Base-by-base conservation (phyloP, 495 filamentous ascomycete species). In the Tuber indicum region DNA sequence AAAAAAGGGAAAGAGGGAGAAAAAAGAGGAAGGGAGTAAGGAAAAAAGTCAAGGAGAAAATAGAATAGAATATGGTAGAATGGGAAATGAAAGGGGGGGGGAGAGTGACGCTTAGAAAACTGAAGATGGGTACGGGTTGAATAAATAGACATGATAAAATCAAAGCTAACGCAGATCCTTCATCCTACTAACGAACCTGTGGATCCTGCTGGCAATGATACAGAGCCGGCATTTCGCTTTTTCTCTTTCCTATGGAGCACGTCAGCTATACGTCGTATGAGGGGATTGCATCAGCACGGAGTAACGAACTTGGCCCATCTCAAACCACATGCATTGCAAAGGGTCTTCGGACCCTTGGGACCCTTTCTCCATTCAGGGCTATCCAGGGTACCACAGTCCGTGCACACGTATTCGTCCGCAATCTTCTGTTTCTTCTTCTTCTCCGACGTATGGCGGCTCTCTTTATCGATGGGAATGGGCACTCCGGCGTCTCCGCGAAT, bases 331-430 rank as follows among this genome's bases (percentile, higher is more conserved):
- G 96, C 96, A 87, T 99, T 99, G 85, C 96, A 99, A 70, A 99
- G 86, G 3, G 95, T 98, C 86, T 99, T 98, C 5, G 96, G 96
- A 10, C 96, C 96, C 74, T 89, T 91, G 0, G 96, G 96, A 0
- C 96, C 96, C 83, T 97, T 98, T 75, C 96, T 88, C 96, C 96
- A 99, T 86, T 99, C 96, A 0, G 96, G 96, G 23, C 93, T 96
- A 80, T 98, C 96, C 3, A 94, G 86, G 3, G 93, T 96, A 85
- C 95, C 96, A 86, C 96, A 99, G 84, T 98, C 96, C 19, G 92
- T 93, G 84, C 96, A 99, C 46, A 97, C 92, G 84, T 98, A 97
- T 86, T 98, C 96, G 79, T 96, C 94, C 9, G 92, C 90, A 72
- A 94, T 86, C 85, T 97, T 98, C 49, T 93, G 85, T 83, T 97